phyloP scores from a whole-genome alignment of 208 protist species.

The Leishmania gerbilli region DNA sequence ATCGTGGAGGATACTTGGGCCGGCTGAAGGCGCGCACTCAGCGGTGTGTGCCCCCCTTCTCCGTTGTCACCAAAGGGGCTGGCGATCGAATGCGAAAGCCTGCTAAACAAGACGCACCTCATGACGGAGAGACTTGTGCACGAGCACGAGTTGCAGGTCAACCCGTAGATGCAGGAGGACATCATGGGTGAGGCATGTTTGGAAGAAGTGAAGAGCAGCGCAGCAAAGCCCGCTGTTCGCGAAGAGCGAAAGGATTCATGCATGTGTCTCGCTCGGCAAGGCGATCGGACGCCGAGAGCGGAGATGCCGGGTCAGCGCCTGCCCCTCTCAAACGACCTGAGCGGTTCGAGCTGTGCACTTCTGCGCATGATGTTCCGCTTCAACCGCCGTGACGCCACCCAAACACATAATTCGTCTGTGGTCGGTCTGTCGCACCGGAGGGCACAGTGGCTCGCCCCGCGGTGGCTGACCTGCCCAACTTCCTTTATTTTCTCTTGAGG shows the following conservation, averaged over 20 bases:
- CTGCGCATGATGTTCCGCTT: not conserved
- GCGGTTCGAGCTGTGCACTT: too few species aligned
- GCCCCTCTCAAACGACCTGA: not conserved
- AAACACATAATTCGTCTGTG: not conserved
- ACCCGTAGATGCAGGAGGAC: not conserved
- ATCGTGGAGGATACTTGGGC: too few species aligned
- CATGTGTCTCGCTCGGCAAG: not conserved
- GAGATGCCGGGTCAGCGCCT: not conserved
- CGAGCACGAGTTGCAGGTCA: not conserved
- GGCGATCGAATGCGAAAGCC: too few species aligned
- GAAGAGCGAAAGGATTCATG: not conserved
- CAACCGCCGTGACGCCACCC: not conserved
- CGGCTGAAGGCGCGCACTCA: too few species aligned
- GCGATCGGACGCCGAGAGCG: not conserved
- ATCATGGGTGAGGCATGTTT: not conserved
- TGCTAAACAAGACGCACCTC: not conserved
- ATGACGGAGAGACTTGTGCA: not conserved
- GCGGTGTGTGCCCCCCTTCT: too few species aligned
- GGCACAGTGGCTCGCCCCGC: not conserved
- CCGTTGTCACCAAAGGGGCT: too few species aligned
- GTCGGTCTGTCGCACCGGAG: not conserved
- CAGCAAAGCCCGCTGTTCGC: not conserved
- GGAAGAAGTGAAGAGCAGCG: not conserved
- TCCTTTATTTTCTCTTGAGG: not conserved
- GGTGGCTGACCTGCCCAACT: not conserved